These are phyloP conservation scores for Endotrypanum monterogeii DNA, from an alignment of 208 protist genomes.

Conservation along the genomic window DNA sequence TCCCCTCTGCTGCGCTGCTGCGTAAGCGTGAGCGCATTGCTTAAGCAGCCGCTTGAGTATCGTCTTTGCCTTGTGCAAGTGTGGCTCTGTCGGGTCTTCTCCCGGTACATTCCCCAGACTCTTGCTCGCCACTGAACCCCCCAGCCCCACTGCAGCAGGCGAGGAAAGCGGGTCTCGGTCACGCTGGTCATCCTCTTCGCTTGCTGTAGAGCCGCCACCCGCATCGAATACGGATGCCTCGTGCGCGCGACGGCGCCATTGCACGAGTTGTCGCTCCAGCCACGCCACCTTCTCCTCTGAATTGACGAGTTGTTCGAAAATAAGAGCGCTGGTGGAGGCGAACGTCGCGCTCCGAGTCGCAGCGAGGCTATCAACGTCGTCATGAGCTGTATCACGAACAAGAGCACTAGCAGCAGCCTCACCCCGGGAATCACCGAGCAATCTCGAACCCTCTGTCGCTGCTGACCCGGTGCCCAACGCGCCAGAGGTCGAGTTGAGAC, in stretches of 20 bases:
- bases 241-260: conserved; percentile 29
- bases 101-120: neutral
- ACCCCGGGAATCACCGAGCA: no score
- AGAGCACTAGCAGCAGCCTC: neutral
- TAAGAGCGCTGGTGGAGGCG: conserved; percentile 27
- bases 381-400: neutral
- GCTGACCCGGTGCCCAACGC: neutral
- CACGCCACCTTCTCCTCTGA: conserved; percentile 37
- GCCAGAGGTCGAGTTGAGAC: neutral
- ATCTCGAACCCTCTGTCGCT: neutral
- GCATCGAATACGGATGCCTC: conserved; percentile 12
- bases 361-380: neutral
- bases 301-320: conserved; percentile 31
- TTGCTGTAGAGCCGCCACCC: neutral
- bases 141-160: neutral
- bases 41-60: conserved; percentile 24
- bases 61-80: conserved; percentile 7
- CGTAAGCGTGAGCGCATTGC: conserved; percentile 29
- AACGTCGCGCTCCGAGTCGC: neutral
- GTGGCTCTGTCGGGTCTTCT: conserved; percentile 17
- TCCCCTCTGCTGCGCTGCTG: conserved; percentile 17
- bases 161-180: neutral
- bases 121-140: neutral
- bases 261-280: conserved; percentile 30
- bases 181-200: neutral